phyloP scores from a whole-genome alignment of 768 basidiomycete genomes.

The Chalciporus chontae region DNA sequence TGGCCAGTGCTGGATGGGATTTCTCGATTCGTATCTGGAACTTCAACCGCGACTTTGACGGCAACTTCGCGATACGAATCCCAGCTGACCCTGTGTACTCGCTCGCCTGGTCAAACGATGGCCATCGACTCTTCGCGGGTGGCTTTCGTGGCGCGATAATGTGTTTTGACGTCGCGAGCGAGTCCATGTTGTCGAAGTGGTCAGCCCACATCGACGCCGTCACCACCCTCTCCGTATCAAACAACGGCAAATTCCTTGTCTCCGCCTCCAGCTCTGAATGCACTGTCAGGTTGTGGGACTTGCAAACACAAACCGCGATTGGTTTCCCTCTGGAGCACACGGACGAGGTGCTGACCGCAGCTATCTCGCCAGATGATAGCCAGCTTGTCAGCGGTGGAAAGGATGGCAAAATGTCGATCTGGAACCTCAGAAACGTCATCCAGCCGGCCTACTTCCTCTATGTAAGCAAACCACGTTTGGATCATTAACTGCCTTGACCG shows the following conservation, averaged over 20 bases:
- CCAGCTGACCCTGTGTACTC: slow-evolving; percentile 9
- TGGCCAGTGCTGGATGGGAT: slow-evolving; percentile 13
- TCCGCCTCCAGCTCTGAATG: slow-evolving; percentile 16
- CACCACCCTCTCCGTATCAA: slow-evolving; percentile 16
- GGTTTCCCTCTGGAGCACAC: slow-evolving; percentile 4
- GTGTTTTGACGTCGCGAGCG: slow-evolving; percentile 6
- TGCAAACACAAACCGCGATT: slow-evolving; percentile 2
- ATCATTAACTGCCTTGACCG: no score
- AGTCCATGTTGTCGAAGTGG: slow-evolving; percentile 3
- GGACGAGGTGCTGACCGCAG: slow-evolving; percentile 1
- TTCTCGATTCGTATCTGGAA: slow-evolving; percentile 11
- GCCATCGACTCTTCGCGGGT: slow-evolving; percentile 16
- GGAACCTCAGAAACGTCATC: background rate
- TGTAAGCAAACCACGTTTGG: no score
- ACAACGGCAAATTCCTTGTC: slow-evolving; percentile 18
- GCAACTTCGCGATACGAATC: background rate
- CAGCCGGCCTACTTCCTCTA: background rate
- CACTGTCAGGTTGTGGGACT: slow-evolving; percentile 18
- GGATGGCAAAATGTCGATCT: background rate
- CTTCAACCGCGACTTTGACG: background rate
- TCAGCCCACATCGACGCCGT: slow-evolving; percentile 12
- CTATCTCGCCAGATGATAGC: background rate
- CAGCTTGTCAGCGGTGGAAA: background rate
- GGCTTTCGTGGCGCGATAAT: slow-evolving; percentile 10
- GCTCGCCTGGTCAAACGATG: slow-evolving; percentile 19